Conservation (phyloP, 2,329 filamentous ascomycete species). For the Chaetomiaceae sp. region DNA sequence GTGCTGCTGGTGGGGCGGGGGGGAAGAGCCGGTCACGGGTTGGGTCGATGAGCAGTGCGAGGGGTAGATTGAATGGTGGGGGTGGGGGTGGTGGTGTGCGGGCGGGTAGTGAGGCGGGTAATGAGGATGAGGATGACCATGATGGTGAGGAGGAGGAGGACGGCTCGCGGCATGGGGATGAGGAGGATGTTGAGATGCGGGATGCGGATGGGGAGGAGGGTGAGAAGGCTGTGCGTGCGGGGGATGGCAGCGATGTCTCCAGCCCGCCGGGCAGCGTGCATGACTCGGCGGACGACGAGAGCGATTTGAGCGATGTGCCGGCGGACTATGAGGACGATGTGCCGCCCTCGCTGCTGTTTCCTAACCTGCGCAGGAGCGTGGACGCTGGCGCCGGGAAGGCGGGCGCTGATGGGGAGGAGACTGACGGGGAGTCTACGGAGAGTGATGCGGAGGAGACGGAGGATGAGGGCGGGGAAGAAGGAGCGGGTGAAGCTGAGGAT, state of each 20-base stretch:
- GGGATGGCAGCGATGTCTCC: slow-evolving; percentile 31
- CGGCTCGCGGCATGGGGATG: slow-evolving; percentile 27
- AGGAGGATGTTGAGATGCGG: slow-evolving; percentile 42
- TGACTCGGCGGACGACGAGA: slow-evolving; percentile 63
- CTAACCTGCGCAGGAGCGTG: slow-evolving; percentile 39
- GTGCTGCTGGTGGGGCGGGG: slow-evolving; percentile 12
- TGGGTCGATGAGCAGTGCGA: slow-evolving; percentile 47
- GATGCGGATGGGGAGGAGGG: slow-evolving; percentile 36
- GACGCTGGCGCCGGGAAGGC: slow-evolving; percentile 25
- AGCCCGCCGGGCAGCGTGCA: slow-evolving; percentile 55
- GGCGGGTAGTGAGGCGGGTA: slow-evolving; percentile 25
- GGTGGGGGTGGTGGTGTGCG: no score
- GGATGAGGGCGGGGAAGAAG: slow-evolving; percentile 12
- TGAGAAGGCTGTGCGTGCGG: slow-evolving; percentile 24
- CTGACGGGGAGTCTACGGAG: slow-evolving; percentile 19
- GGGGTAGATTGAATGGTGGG: no score
- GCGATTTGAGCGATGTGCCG: slow-evolving; percentile 60
- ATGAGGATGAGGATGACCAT: slow-evolving; percentile 32
- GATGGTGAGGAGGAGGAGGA: slow-evolving; percentile 32
- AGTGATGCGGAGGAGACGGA: slow-evolving; percentile 21
- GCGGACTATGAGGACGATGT: slow-evolving; percentile 53
- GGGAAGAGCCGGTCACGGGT: slow-evolving; percentile 40
- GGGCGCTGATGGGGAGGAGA: slow-evolving; percentile 21
- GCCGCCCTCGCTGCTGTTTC: slow-evolving; percentile 47
- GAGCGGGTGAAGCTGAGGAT: slow-evolving; percentile 15